Base-by-base conservation (phyloP, 805 yeast species). In the Cyberlindnera bimundalis region DNA sequence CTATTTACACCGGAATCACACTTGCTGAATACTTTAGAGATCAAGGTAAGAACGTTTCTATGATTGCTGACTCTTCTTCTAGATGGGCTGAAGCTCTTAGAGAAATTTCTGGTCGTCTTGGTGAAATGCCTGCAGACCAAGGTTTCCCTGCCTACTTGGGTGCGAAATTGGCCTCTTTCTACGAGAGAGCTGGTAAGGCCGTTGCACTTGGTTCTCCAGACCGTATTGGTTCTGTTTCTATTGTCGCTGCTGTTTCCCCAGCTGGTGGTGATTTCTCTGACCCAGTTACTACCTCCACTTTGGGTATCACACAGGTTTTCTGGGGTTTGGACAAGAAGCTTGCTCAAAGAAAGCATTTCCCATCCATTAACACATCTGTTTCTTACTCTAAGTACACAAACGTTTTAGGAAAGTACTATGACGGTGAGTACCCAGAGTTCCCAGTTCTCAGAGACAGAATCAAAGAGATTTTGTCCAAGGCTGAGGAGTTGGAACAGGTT, bases 251-350 rank as follows among this genome's bases (percentile, higher is more conserved):
- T 55, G 99, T 93, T 29, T 93, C 98, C 5, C 99, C 99, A 54
- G 98, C 99, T 42, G 99, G 99, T 81, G 99, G 99, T 82, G 99
- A 93, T 75, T 91, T 93, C 82, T 91, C 98, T 19, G 99, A 93
- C 72, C 99, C 99, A 33, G 99, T 93, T 55, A 93, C 99, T 20
- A 91, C 98, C 16, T 80, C 99, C 7, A 93, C 99, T 26, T 79
- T 93, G 61, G 98, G 97, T 84, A 93, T 93, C 56, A 93, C 99
- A n/a, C 99, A 93, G 74, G 99, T 93, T 39, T 93, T 93, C 74
- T 93, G 99, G 99, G 99, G 99, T 71, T 78, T 93, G 68, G 99
- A 93, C 72, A 93, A 93, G 72, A 93, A 91, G 69, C 78, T 93
- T 61, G 99, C 99, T 18, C 99, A 93, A 76, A 90, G 99, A 77